A percentile compares a stretch with the other conserved stretches of the same genome.
Evolutionary conservation across 495 filamentous ascomycete genomes (phyloP).

Genomic region (Xylaria bambusicola): DNA sequence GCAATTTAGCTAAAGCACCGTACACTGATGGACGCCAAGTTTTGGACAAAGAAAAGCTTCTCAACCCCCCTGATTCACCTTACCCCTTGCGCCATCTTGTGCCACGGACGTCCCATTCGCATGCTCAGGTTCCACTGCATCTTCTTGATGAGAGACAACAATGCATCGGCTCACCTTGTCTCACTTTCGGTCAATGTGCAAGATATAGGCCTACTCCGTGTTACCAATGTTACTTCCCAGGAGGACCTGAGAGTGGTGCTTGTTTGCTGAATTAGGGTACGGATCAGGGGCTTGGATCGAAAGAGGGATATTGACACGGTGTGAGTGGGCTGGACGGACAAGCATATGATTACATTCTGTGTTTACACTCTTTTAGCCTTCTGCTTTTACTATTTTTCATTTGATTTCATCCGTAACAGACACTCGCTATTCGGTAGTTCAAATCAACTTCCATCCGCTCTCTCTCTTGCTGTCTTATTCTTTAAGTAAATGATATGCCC

Average conservation of each 20-base stretch:
- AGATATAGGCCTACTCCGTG: constrained; percentile 5
- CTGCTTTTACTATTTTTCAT: neutral
- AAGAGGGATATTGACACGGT: neutral
- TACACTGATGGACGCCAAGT: constrained; percentile 5
- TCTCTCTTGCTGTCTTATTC: neutral
- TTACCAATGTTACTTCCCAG: constrained; percentile 5
- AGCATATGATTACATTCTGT: constrained; percentile 2
- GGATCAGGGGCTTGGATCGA: neutral
- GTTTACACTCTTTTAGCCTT: constrained; percentile 1
- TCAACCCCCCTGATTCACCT: constrained; percentile 1
- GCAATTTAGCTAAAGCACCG: constrained; percentile 3
- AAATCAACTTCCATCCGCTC: constrained; percentile 7
- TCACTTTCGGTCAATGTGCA: constrained; percentile 9
- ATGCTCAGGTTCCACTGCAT: neutral
- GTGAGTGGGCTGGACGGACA: constrained; percentile 4
- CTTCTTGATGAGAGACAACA: constrained; percentile 1
- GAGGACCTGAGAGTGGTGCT: constrained; percentile 1
- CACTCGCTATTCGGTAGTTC: constrained; percentile 4
- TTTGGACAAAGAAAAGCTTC: constrained; percentile 4
- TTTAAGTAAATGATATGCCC: neutral
- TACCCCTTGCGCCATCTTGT: constrained; percentile 5
- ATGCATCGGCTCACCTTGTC: constrained; percentile 3
- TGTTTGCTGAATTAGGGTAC: neutral
- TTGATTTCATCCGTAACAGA: constrained; percentile 3
- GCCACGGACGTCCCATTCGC: neutral